Base-by-base conservation (phyloP, 805 yeast species). In the Saccharomyces cerevisiae region DNA sequence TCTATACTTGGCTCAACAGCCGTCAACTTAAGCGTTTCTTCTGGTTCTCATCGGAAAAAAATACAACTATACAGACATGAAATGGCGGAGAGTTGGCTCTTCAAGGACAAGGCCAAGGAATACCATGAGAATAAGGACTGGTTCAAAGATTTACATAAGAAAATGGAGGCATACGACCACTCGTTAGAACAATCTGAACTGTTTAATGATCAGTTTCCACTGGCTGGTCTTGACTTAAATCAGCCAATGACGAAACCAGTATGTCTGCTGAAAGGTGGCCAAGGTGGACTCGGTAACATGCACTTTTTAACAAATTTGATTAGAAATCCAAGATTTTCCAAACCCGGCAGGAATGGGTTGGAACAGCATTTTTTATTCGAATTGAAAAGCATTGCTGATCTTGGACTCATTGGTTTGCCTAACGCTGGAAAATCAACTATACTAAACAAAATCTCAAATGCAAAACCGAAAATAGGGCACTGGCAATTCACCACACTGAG, bases 371-470 rank as follows among this genome's bases (percentile, higher is more conserved):
- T 94, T 58, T 70, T 89, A 54, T 80, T 94, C 59, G 99, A 94
- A 70, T 73, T 94, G 59, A 90, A 89, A 66, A 76, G 90, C 41
- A 76, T 94, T 54, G 99, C 99, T 0, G 98, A 94, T 69, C 72
- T 92, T 55, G 99, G 98, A 0, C 73, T 94, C 5, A 96, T 94
- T 24, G 99, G 99, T 0, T 74, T 94, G 21, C 99, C 99, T 1
- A 94, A 94, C 70, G 97, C 98, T 3, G 99, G 99, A 0, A 94
- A 94, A 67, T 89, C 96, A 2, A 89, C 97, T 0, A 75, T 94
- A 30, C 71, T 94, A 48, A 75, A 95, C 53, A 90, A 95, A 9
- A 89, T 94, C 14, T 88, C 97, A 0, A 81, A 83, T 53, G 98
- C 99, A 0, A 77, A 84, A 54, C 97, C 99, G 1, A 76, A 88